Base-by-base conservation (phyloP, 2,329 filamentous ascomycete species). In the Venturia aucupariae region DNA sequence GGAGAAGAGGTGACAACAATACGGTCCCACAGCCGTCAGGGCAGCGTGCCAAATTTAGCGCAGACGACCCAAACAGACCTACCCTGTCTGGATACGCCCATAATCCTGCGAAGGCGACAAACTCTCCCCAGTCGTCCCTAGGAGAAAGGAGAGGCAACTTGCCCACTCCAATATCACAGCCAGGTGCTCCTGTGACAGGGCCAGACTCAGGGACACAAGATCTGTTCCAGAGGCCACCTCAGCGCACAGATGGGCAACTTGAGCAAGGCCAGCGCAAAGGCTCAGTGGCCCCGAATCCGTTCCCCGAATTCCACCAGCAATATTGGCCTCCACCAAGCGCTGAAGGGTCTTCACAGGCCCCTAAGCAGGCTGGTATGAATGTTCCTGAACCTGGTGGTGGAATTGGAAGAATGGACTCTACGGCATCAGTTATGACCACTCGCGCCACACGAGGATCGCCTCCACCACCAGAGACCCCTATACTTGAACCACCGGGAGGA, bases 391-490 rank as follows among this genome's bases (percentile, higher is more conserved):
- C 80, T 24, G 64, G 64, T 27, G 10, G 22, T 35, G 80, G 82
- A 1, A 80, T 87, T 67, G 86, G 86, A 69, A 80, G 86, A 39
- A 78, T 88, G 67, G 85, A 82, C 70, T 97, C 93, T 2, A 96
- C 90, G 8, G 92, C 93, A 17, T 97, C 94, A 0, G 96, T 87
- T 15, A 96, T 92, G 2, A 99, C 94, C 0, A 97, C 93, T 2
- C 86, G 90, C 68, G 94, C 94, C 24, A 92, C 90, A 72, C 85
- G 94, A 69, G 94, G 94, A 54, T 97, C 93, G 35, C 94, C 94
- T 5, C 93, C 94, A 4, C 94, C 94, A 1, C 94, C 94, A 10
- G 93, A 97, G 74, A 97, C 94, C 0, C 91, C 94, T 39, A 83
- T 93, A 67, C 83, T 89, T 38, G 89, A 88, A 48, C 90, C 89